Conservation (phyloP, 176 grass and related monocot species). For the Typha latifolia region DNA sequence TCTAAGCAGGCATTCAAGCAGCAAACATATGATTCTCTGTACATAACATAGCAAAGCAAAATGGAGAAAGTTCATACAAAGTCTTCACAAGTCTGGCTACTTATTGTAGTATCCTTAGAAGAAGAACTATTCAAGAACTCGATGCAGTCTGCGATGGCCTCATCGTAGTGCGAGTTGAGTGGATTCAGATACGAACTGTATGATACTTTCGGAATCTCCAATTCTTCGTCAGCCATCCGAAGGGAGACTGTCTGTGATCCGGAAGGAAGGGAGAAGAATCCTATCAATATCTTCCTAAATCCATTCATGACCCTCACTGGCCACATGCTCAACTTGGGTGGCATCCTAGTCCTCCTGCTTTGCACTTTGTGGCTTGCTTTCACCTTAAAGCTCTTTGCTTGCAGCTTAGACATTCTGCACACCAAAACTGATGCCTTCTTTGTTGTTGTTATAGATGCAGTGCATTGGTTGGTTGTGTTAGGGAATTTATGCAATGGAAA, state of each 20-base stretch:
- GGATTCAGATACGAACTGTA: constrained; percentile 60
- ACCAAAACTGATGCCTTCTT: background rate
- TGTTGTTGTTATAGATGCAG: background rate
- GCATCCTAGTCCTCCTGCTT: constrained; percentile 6
- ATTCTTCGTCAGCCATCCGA: background rate
- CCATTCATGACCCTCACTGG: constrained; percentile 51
- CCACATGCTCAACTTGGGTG: constrained; percentile 34
- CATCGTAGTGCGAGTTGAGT: constrained; percentile 64
- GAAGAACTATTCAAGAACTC: constrained; percentile 79
- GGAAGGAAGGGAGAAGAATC: constrained; percentile 52
- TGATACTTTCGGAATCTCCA: constrained; percentile 28
- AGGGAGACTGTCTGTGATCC: constrained; percentile 1
- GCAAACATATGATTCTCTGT: no score
- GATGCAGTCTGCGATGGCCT: constrained; percentile 87
- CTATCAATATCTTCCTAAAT: constrained; percentile 63
- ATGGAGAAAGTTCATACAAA: constrained; percentile 2
- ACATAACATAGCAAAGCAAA: no score
- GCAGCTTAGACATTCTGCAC: constrained; percentile 49
- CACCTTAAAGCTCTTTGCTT: constrained; percentile 47
- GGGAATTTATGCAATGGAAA: background rate
- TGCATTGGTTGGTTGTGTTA: background rate
- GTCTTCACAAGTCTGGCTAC: constrained; percentile 14
- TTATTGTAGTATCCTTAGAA: constrained; percentile 17
- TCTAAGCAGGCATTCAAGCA: no score
- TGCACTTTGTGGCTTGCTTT: constrained; percentile 28